phyloP scores from a whole-genome alignment of 805 yeast genomes.

The Saccharomycopsis sp. region DNA sequence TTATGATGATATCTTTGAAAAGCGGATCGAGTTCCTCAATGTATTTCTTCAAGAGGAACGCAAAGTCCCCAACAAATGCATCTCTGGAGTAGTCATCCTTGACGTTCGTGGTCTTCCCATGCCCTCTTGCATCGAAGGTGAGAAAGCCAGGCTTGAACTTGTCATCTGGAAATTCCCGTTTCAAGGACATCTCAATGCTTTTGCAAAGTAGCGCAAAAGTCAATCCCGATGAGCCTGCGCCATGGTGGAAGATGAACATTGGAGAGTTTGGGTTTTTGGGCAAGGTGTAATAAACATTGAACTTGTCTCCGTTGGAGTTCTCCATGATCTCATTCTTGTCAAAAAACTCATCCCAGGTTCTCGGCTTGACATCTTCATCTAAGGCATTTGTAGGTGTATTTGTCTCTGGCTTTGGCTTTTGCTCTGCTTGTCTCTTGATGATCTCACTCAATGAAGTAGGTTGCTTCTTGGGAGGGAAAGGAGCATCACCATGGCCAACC shows the following conservation, averaged over 20 bases:
- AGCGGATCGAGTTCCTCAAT: conserved; percentile 18
- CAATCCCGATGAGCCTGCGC: conserved; percentile 86
- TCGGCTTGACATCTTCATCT: conserved; percentile 2
- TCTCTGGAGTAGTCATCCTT: conserved; percentile 37
- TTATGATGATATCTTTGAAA: conserved; percentile 14
- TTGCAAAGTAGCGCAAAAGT: conserved; percentile 55
- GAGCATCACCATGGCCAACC: conserved; percentile 14
- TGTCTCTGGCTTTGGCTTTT: neutral
- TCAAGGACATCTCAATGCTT: conserved; percentile 26
- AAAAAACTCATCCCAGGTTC: conserved; percentile 31
- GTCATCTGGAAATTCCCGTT: conserved; percentile 20
- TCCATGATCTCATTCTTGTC: conserved; percentile 24
- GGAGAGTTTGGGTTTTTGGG: conserved; percentile 42
- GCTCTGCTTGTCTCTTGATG: neutral
- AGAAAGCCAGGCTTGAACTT: conserved; percentile 51
- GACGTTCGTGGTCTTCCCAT: conserved; percentile 44
- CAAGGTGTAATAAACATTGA: conserved; percentile 49
- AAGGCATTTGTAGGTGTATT: neutral
- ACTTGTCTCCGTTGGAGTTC: conserved; percentile 25
- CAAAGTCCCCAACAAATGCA: conserved; percentile 51
- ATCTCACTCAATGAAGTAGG: conserved; percentile 2
- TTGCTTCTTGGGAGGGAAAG: conserved; percentile 10
- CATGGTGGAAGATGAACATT: conserved; percentile 75
- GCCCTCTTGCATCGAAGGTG: conserved; percentile 78
- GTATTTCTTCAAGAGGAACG: conserved; percentile 37